Base-by-base conservation (phyloP, 148 eudicot species). In the Spergularia marina region DNA sequence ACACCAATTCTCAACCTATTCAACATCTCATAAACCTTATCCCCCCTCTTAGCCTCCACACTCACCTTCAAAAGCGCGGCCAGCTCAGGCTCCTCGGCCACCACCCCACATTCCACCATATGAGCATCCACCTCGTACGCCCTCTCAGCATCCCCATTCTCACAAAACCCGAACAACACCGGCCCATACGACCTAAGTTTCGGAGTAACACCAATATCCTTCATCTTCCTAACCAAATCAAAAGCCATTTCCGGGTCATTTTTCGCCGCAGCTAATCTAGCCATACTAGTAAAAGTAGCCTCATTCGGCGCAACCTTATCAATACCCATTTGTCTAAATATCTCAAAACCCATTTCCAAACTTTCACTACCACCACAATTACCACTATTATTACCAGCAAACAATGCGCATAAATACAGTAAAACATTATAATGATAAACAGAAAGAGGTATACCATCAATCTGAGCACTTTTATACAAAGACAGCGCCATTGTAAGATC, bases 121-220 rank as follows among this genome's bases (percentile, higher is more conserved):
- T 94, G 90, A 12, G 78, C 79, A 81, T 90, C 91, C 34, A 94
- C 94, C 72, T 83, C 87, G 68, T 85, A 94, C 15, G 94, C 98
- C 74, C 83, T 63, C 58, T 89, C 89, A 40, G 91, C 94, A 84
- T 87, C 73, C 68, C 84, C 83, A 61, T 84, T 89, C 65, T 80
- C 78, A 68, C 93, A 86, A 83, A 90, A 94, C 39, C 94, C 98
- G 58, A 83, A 86, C 75, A 94, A 89, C 4, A 96, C 96, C 3
- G 98, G 98, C 73, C 86, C 96, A 60, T 94, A 92, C 0, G 97
- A 94, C 83, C 98, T 87, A 83, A 94, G 81, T 71, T 80, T 89
- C 0, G 97, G 97, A 17, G 60, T 58, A 73, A 90, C 78, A 17
- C 91, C 92, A 74, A 80, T 78, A 44, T 52, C 41, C 79, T 80